Evolutionary conservation across 164 flowering plant genomes (phyloP).

Genomic region (Vitis labrusca): DNA sequence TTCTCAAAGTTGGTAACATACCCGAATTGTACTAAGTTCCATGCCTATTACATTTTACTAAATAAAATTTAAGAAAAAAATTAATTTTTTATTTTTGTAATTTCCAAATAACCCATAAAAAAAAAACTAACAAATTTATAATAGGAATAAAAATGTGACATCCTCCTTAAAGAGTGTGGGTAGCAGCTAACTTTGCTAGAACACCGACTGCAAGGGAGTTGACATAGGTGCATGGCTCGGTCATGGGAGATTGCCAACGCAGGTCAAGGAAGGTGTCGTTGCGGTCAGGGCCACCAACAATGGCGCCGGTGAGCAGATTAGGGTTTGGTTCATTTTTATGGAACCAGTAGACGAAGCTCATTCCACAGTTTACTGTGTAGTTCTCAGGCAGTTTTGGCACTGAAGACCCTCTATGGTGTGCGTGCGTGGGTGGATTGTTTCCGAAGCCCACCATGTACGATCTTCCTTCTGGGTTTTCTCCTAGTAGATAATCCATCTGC

Average conservation of each 20-base stretch:
- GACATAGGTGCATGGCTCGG: constrained; percentile 76
- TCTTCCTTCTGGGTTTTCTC: constrained; percentile 61
- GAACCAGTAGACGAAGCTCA: constrained; percentile 66
- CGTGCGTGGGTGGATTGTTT: constrained; percentile 57
- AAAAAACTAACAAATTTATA: no score
- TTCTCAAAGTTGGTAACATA: no score
- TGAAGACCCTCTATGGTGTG: constrained; percentile 92
- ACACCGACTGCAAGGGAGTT: constrained; percentile 27
- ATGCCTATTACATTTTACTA: no score
- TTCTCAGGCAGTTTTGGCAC: constrained; percentile 33
- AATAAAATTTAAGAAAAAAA: no score
- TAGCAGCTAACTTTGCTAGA: constrained; percentile 24
- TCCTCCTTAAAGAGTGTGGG: constrained; percentile 1
- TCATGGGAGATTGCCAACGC: constrained; percentile 47
- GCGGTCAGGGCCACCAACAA: constrained; percentile 86
- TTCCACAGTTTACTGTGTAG: constrained; percentile 43
- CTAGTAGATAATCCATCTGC: constrained; percentile 90
- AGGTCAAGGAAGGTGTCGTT: constrained; percentile 62
- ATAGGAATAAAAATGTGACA: no score
- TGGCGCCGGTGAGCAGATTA: constrained; percentile 91
- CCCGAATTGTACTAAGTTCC: no score
- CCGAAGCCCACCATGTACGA: constrained; percentile 98
- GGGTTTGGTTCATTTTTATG: constrained; percentile 49
- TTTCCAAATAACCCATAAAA: no score
- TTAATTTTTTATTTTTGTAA: no score